Base-by-base conservation (phyloP, 73 alveolate genomes). In the Paramecium bursaria region DNA sequence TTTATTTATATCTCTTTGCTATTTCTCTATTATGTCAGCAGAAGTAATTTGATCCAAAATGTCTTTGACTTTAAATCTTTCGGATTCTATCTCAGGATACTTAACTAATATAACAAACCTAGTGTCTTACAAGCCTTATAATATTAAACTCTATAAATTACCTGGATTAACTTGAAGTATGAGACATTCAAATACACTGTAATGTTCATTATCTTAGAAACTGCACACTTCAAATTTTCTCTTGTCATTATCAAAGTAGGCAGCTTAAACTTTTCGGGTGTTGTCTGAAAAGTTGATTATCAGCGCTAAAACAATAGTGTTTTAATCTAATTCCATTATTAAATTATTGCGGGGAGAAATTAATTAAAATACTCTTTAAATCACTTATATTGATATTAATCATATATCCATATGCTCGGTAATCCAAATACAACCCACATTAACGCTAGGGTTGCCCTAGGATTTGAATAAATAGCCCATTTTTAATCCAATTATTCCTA, bases 171-270 rank as follows among this genome's bases (percentile, higher is more conserved):
- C 61, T 87, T 79, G 74, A 35, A 92, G 88, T 33, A 92, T 90
- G n/a, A 92, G 73, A 26, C 93, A 86, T 51, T 92, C 97, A 46
- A 90, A 75, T 52, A 87, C 92, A 4, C 95, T 89, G 75, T 86
- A 92, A 82, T 92, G 92, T 67, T 92, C 97, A 46, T 90, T 92
- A 54, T 92, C 97, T 50, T 86, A 47, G 73, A 92, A 92, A 79
- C 90, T 95, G 19, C 95, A 60, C 0, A 92, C 86, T 67, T 80
- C 86, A 73, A 92, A 25, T 39, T 46, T 73, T 53, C 97, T 90
- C 48, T 53, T 53, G 53, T 92, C 94, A 31, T 46, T 25, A 79
- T 90, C 92, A 9, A 92, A 50, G 48, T 77, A 76, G 11, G 95
- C 91, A 11, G 92, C 91, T 9, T 90, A 91, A 1, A 92, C 80